These are phyloP conservation scores for Digitaria exilis DNA, from an alignment of 202 grass and related monocot species.

Conservation along the genomic window DNA sequence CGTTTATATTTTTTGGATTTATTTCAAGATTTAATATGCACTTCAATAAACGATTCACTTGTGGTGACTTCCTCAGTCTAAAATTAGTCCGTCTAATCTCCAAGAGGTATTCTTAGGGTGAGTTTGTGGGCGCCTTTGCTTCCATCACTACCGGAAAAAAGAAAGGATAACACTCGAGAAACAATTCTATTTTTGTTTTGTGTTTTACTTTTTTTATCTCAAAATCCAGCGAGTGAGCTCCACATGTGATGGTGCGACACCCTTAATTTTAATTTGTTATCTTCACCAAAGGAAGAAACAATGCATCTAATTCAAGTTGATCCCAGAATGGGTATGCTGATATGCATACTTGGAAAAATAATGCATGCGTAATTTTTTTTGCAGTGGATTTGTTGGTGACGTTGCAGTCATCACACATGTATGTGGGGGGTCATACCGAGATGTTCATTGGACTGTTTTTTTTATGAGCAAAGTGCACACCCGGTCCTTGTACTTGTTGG, in stretches of 20 bases:
- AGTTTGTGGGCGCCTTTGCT: no score
- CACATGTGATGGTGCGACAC: neutral
- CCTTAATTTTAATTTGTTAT: constrained; percentile 26
- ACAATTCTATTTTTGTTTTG: neutral
- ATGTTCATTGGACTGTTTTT: neutral
- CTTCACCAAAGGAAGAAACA: neutral
- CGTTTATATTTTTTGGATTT: no score
- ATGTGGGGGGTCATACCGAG: neutral
- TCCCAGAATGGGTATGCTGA: neutral
- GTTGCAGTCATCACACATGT: neutral
- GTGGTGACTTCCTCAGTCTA: no score
- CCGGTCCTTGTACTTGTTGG: no score
- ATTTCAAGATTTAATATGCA: no score
- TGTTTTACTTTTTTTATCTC: neutral
- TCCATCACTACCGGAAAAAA: no score
- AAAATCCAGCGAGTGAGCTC: neutral
- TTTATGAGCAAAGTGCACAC: no score
- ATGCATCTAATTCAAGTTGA: constrained; percentile 11
- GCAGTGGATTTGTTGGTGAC: neutral
- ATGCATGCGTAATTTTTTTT: neutral
- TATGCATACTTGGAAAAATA: constrained; percentile 10
- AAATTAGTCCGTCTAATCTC: no score
- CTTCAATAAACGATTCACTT: no score
- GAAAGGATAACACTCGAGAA: neutral
- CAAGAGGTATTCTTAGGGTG: no score